Conservation (phyloP, 1,284 basidiomycete genomes). For the Boletellus dicymbophilus region DNA sequence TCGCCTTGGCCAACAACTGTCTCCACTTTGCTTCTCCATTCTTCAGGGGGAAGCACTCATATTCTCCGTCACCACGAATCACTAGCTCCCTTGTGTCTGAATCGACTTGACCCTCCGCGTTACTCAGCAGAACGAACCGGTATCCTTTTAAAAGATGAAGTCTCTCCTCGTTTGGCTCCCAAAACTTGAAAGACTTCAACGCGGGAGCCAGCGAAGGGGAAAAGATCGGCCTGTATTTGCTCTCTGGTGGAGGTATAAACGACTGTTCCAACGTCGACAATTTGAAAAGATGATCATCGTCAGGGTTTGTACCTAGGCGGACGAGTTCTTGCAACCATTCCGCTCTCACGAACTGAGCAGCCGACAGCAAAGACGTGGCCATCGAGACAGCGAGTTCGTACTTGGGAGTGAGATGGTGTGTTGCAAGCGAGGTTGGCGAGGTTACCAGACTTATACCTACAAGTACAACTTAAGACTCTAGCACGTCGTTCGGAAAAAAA, state of each 20-base stretch:
- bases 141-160: conserved; percentile 49
- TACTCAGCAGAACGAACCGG: conserved; percentile 61
- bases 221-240: conserved; percentile 60
- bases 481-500: too few species aligned
- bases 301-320: conserved; percentile 42
- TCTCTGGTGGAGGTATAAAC: conserved; percentile 49
- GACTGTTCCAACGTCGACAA: conserved; percentile 47
- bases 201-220: conserved; percentile 45
- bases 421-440: conserved; percentile 44
- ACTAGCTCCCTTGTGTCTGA: conserved; percentile 53
- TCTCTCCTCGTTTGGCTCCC: conserved; percentile 67
- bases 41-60: conserved; percentile 57
- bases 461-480: not conserved
- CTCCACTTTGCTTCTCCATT: conserved; percentile 50
- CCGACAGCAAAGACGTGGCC: conserved; percentile 56
- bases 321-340: conserved; percentile 66
- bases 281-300: conserved; percentile 35
- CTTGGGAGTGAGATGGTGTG: conserved; percentile 60
- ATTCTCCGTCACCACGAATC: conserved; percentile 52
- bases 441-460: conserved; percentile 54
- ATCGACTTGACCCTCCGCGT: conserved; percentile 50
- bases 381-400: conserved; percentile 49
- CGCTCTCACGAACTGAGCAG: conserved; percentile 55
- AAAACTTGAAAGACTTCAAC: conserved; percentile 53
- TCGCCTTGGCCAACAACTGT: conserved; percentile 50